Evolutionary conservation across 306 rosid species (phyloP).

Genomic region (Vachellia collinsii): DNA sequence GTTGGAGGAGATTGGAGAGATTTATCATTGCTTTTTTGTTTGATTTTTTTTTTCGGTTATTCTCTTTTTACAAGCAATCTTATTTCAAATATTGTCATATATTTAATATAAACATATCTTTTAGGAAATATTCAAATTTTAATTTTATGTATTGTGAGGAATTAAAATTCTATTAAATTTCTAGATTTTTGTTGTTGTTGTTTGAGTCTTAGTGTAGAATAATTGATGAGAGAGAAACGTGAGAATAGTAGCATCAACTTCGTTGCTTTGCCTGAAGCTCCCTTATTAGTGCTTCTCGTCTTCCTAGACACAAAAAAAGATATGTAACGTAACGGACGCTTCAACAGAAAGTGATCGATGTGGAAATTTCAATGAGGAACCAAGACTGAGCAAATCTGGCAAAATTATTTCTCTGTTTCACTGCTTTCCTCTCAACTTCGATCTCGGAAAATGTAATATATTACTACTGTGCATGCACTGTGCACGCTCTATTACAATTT

Average conservation of each 20-base stretch:
- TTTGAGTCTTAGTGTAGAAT: background rate
- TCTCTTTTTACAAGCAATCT: too few relatives aligned
- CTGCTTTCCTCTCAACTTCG: constrained; percentile 36
- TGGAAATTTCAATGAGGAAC: background rate
- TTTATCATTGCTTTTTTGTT: constrained; percentile 9
- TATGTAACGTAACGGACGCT: background rate
- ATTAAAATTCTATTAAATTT: too few relatives aligned
- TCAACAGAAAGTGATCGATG: constrained; percentile 9
- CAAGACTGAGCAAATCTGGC: background rate
- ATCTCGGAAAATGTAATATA: background rate
- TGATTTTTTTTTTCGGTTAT: background rate
- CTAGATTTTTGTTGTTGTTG: too few relatives aligned
- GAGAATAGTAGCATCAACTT: background rate
- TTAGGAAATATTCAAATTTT: too few relatives aligned
- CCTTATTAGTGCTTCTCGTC: constrained; percentile 47
- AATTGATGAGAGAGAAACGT: constrained; percentile 34
- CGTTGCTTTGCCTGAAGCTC: constrained; percentile 41
- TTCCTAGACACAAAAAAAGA: constrained; percentile 16
- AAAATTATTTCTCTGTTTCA: constrained; percentile 17
- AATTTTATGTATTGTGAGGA: too few relatives aligned
- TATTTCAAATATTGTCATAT: too few relatives aligned
- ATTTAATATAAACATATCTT: too few relatives aligned
- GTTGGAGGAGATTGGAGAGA: background rate
- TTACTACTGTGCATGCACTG: too few relatives aligned
- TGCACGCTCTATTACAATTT: too few relatives aligned